Evolutionary conservation across 2,329 filamentous ascomycete genomes (phyloP).

Genomic region (Fusarium newnesense): DNA sequence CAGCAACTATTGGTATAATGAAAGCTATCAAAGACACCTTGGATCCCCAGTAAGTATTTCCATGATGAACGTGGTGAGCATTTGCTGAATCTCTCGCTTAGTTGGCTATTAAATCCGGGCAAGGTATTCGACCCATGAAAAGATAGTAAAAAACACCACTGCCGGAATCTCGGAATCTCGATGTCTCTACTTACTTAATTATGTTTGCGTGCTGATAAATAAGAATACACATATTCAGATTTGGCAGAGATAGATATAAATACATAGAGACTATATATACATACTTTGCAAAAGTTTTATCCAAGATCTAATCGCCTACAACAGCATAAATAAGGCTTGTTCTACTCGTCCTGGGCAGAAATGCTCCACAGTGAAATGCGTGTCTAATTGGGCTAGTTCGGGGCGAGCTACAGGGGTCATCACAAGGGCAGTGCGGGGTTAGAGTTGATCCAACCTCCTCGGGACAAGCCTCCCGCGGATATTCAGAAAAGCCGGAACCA

Average conservation of each 20-base stretch:
- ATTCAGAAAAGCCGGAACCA: background rate
- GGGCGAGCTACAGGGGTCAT: background rate
- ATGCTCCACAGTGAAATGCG: background rate
- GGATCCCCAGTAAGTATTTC: background rate
- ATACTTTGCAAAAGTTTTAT: background rate
- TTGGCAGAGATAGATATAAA: no score
- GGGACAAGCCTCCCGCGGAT: background rate
- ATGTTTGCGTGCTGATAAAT: no score
- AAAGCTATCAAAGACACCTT: background rate
- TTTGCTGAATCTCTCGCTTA: background rate
- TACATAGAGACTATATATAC: background rate
- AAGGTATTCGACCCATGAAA: background rate
- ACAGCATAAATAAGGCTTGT: no score
- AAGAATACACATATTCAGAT: no score
- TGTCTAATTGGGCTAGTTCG: background rate
- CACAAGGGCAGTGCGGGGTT: background rate
- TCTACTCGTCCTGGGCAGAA: background rate
- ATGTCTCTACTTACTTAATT: background rate
- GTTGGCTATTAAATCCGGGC: background rate
- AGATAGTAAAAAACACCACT: background rate
- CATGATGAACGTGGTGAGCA: background rate
- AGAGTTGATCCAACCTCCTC: background rate
- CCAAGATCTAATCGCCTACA: accelerated
- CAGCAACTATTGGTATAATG: background rate
- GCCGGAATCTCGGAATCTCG: accelerated